phyloP scores from a whole-genome alignment of 805 yeast genomes.

The Candida vaughaniae region DNA sequence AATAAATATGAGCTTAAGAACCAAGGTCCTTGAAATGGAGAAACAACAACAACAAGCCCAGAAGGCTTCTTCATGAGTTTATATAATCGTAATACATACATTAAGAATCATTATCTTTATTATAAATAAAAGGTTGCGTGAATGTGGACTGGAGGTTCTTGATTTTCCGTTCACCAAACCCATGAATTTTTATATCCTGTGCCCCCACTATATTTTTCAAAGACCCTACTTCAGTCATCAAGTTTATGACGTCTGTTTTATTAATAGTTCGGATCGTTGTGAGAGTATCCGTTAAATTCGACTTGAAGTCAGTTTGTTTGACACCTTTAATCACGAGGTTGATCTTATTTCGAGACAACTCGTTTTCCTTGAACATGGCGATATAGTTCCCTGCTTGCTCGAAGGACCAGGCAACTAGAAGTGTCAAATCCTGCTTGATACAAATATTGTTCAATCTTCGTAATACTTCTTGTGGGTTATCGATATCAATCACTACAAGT shows the following conservation, averaged over 20 bases:
- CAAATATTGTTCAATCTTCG: constrained; percentile 49
- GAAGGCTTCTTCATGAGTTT: too few relatives aligned
- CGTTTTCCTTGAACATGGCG: constrained; percentile 37
- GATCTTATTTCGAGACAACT: constrained; percentile 28
- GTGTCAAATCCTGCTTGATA: constrained; percentile 47
- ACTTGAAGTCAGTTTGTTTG: constrained; percentile 42
- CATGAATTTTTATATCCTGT: constrained; percentile 33
- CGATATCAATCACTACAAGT: constrained; percentile 65
- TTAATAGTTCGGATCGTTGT: constrained; percentile 49
- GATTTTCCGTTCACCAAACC: constrained; percentile 49
- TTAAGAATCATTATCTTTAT: constrained; percentile 15
- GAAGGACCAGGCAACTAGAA: constrained; percentile 54
- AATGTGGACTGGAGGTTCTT: constrained; percentile 39
- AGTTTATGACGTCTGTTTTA: constrained; percentile 53
- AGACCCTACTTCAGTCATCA: constrained; percentile 49
- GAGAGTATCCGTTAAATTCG: constrained; percentile 43
- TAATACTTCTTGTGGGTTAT: constrained; percentile 49
- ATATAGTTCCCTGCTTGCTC: constrained; percentile 47
- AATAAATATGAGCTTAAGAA: constrained; percentile 57
- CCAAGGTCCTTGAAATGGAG: constrained; percentile 49
- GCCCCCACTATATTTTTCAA: constrained; percentile 41
- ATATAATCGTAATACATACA: too few relatives aligned
- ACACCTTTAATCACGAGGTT: constrained; percentile 40
- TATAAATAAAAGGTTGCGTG: constrained; percentile 51
- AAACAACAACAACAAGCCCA: constrained; percentile 21